Evolutionary conservation across 768 basidiomycete genomes (phyloP), one percentile per base, ranked within the genome.

Genomic region (Trametes cingulata): DNA sequence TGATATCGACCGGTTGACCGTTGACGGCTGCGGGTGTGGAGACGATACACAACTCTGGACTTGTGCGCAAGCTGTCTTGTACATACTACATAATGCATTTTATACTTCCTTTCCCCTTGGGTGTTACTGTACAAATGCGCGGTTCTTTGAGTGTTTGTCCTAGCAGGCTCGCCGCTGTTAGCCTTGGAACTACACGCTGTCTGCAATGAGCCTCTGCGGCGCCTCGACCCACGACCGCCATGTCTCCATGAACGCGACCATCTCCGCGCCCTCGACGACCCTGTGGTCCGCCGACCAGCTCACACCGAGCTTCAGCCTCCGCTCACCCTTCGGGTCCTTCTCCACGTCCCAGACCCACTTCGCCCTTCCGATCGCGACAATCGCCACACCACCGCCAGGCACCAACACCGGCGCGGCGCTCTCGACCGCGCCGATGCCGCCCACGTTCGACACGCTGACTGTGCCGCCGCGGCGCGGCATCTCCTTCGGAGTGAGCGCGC

Each of bases 221-320:
- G 74, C 70, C 74, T 94, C 92, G 15, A 93, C 88, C 78, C 85
- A 91, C 15, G 74, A 77, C 61, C 92, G 83, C 93, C 93, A 95
- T 42, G 80, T 77, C 76, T 94, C 91, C 61, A 93, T 88, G 71
- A 95, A 93, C 63, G 90, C 91, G 53, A 90, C 91, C 62, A 95
- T 70, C 75, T 95, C 93, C 1, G 92, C 93, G 4, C 93, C 93
- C 70, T 95, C 93, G 10, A 94, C 85, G 7, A 95, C 85, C 15
- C 93, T 76, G 73, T 95, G 93, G 65, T 95, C 93, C 48, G 88
- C 93, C 61, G 85, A 85, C 90, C 93, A 95, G 63, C 88, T 90
- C 5, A 93, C 76, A 10, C 82, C 82, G 39, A 88, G 70, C 74
- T 82, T 82, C 39, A 88, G 71, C 65, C 85, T 76, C 61, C 84